Base-by-base conservation (phyloP, 202 grass and related monocot species). In the Brachypodium distachyon region DNA sequence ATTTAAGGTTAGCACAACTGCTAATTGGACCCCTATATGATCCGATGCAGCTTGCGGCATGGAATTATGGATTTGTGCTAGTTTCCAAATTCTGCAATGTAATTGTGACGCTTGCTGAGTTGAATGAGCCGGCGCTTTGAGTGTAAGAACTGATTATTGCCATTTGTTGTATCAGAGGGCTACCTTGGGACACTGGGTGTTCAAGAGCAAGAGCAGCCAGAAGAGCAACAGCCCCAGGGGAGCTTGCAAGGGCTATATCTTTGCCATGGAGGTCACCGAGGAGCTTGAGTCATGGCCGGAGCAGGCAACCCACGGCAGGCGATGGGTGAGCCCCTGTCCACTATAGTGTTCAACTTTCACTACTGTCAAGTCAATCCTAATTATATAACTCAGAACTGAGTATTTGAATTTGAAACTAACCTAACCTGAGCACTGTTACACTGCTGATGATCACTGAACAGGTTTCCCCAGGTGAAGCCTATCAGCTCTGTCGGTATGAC, bases 121-220 rank as follows among this genome's bases (percentile, higher is more conserved):
- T 50, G n/a, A 32, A 50, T 50, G 8, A 50, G 27, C 18, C 31
- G 28, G 9, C 31, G 2, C 25, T 25, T 47, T 65, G 74, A 77
- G 25, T 50, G 22, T 29, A 29, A 25, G 22, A 31, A 28, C 73
- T 81, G 61, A 76, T 17, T 11, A 29, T 54, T 33, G 21, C n/a
- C 77, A 68, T 76, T 81, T 71, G 60, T 21, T 10, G 10, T 37
- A 76, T 49, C 82, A 96, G 89, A 74, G 78, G 73, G 13, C n/a
- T 80, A 69, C 32, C 23, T 63, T 98, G 26, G 95, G 91, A 48
- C 38, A 74, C 23, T 98, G 91, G 91, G 80, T 92, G 48, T 88
- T 98, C 67, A 90, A 80, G 80, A 98, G 95, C 87, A 98, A 98
- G 89, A 98, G 95, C 81, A 95, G 80, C 10, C 77, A 90, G 23